A percentile compares a stretch with the other conserved stretches of the same genome.
These are phyloP conservation scores for Metschnikowia sp. DNA, from an alignment of 805 yeast species.

Conservation along the genomic window DNA sequence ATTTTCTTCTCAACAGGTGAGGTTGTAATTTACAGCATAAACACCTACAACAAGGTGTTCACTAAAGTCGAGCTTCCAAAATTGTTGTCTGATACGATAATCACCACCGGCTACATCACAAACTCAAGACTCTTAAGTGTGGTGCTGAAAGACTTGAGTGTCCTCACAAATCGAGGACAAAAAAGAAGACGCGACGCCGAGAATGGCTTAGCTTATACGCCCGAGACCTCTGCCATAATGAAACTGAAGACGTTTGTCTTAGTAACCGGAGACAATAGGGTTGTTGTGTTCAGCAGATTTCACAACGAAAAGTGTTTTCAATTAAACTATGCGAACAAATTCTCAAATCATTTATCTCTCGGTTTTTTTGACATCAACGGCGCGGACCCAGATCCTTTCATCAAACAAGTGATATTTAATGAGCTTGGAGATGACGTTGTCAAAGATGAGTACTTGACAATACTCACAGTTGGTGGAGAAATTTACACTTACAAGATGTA, in stretches of 20 bases:
- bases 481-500: constrained; percentile 61
- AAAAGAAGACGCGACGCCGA: constrained; percentile 28
- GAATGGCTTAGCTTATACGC: no score
- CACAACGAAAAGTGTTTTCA: constrained; percentile 53
- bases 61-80: constrained; percentile 38
- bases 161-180: constrained; percentile 25
- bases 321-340: constrained; percentile 46
- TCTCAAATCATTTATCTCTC: constrained; percentile 41
- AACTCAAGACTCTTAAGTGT: constrained; percentile 48
- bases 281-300: constrained; percentile 59
- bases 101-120: constrained; percentile 67
- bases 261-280: constrained; percentile 74
- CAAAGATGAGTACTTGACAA: constrained; percentile 61
- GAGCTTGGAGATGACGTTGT: constrained; percentile 56
- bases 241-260: constrained; percentile 52
- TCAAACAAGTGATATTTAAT: constrained; percentile 63
- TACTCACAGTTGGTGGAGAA: constrained; percentile 81
- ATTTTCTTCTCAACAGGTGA: constrained; percentile 69
- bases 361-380: constrained; percentile 49
- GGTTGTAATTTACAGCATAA: constrained; percentile 49
- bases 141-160: constrained; percentile 28
- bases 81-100: constrained; percentile 45
- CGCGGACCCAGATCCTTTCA: constrained; percentile 65
- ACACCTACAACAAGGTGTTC: constrained; percentile 36
- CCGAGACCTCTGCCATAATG: not conserved